Evolutionary conservation across 2,329 filamentous ascomycete species (phyloP), one percentile per base, ranked within the genome.

Genomic region (Exophiala sideris): DNA sequence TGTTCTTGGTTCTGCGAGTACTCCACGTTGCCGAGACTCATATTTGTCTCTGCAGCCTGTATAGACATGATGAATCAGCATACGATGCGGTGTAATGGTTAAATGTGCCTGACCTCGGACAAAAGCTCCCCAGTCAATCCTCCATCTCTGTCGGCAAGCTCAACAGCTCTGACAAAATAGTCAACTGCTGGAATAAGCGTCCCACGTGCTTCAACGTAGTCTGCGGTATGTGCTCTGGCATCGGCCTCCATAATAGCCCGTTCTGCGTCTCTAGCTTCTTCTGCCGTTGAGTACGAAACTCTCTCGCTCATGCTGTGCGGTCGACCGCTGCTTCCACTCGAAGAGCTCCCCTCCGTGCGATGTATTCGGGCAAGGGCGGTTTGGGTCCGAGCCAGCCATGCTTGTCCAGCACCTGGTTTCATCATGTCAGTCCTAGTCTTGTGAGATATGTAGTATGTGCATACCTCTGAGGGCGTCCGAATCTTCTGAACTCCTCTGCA

Each of bases 351-450:
- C 59, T 68, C 78, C 41, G 72, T 66, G 11, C 66, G 68, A 51
- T 78, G 73, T 54, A 81, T 79, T 50, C 71, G 73, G 32, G 75
- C 70, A 18, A 81, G 67, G 33, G 69, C 70, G 52, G 70, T 72
- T 59, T 81, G 79, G n/a, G 78, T 73, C 62, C 74, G 75, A 40
- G 72, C 69, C 1, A 80, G 69, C 79, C 79, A 82, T 41, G 75
- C 74, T 21, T 72, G 68, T 14, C 77, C 79, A 16, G 80, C 67
- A 3, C 77, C 79, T 76, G 41, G 7, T 5, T 29, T 16, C 12
- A 33, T 53, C 40, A 42, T 48, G 33, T 48, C 39, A 50, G 49
- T 38, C 41, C 16, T 29, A 20, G 20, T 45, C 24, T 6, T 11
- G 41, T 20, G 47, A 52, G 45, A 50, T 52, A 50, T 48, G 39